Percentiles rank a stretch among this genome's conserved stretches.
Conservation (phyloP, 1,284 basidiomycete species). For the Fistulinella cinereoalba region DNA sequence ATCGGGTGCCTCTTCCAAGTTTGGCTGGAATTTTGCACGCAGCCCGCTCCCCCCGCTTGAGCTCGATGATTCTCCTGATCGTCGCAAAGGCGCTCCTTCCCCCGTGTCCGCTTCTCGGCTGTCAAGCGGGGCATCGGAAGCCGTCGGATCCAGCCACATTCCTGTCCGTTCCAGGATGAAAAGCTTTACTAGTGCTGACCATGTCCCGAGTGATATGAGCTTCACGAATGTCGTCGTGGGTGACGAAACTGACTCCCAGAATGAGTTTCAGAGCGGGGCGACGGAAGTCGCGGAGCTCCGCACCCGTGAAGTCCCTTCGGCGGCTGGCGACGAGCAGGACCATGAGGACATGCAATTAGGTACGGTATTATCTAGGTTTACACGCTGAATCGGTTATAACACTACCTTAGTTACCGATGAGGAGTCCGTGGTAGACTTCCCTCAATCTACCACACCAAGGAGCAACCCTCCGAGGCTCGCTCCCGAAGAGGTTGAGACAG, state of each 20-base stretch:
- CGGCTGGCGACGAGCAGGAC: slow-evolving; percentile 18
- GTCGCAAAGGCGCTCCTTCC: slow-evolving; percentile 17
- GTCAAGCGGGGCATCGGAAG: slow-evolving; percentile 25
- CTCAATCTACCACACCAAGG: slow-evolving; percentile 27
- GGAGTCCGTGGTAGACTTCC: slow-evolving; percentile 26
- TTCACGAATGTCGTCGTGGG: slow-evolving; percentile 22
- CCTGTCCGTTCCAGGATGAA: slow-evolving; percentile 42
- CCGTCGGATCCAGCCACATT: slow-evolving; percentile 38
- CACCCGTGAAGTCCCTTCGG: slow-evolving; percentile 27
- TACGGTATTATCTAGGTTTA: slow-evolving; percentile 21
- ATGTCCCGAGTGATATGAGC: slow-evolving; percentile 29
- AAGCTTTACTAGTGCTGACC: slow-evolving; percentile 10
- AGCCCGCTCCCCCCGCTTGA: slow-evolving; percentile 41
- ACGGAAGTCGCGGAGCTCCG: slow-evolving; percentile 32
- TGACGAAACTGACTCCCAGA: slow-evolving; percentile 22
- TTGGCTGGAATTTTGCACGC: slow-evolving; percentile 43
- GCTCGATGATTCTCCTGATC: slow-evolving; percentile 35
- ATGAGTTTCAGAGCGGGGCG: slow-evolving; percentile 30
- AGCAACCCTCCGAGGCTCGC: slow-evolving; percentile 15
- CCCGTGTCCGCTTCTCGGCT: slow-evolving; percentile 26
- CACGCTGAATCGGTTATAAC: slow-evolving; percentile 5
- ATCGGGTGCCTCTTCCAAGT: slow-evolving; percentile 30
- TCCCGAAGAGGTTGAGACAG: slow-evolving; percentile 21
- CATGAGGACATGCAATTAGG: slow-evolving; percentile 35
- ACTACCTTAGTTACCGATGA: slow-evolving; percentile 39